Evolutionary conservation across 2,329 filamentous ascomycete genomes (phyloP), one percentile per base, ranked within the genome.

Genomic region (Coniochaeta prunicola): DNA sequence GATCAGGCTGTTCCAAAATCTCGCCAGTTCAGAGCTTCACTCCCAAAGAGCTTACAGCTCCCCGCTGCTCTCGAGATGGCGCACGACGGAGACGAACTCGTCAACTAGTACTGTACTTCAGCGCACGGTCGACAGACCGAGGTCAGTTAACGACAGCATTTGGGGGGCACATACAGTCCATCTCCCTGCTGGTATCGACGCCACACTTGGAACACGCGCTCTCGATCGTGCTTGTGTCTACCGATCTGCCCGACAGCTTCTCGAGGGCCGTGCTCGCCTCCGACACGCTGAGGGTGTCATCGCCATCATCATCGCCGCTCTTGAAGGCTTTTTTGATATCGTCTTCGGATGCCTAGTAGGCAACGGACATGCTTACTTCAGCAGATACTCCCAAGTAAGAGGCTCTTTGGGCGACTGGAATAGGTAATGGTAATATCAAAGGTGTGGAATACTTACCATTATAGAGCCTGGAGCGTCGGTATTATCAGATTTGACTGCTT

Each of bases 291-390:
- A 62, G 60, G 26, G 57, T 60, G 55, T 60, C 58, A 38, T 62
- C 60, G 50, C 60, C 60, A 33, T 62, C 60, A 26, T 60, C 57
- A 33, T 62, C 60, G 24, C 60, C 60, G 30, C 45, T 28, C 33
- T 58, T n/a, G 48, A 62, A 62, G 36, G 60, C 60, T 8, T 34
- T 59, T 28, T 58, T 56, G 57, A 62, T 57, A 15, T 59, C 59
- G 48, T 24, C 33, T 56, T 62, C 57, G n/a, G 57, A 60, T 33
- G 57, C 57, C 57, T 61, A 19, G 8, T 15, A 36, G 12, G 54
- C 17, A n/a, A 19, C 15, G 3, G 21, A 21, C 26, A 28, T 19
- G 9, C 17, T 38, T 8, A 40, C 4, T n/a, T 53, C 26, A 28
- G 31, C 28, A 10, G 33, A 40, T 45, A 45, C 36, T 17, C 6